Base-by-base conservation (phyloP, 2,329 filamentous ascomycete species). In the Aaosphaeria arxii region DNA sequence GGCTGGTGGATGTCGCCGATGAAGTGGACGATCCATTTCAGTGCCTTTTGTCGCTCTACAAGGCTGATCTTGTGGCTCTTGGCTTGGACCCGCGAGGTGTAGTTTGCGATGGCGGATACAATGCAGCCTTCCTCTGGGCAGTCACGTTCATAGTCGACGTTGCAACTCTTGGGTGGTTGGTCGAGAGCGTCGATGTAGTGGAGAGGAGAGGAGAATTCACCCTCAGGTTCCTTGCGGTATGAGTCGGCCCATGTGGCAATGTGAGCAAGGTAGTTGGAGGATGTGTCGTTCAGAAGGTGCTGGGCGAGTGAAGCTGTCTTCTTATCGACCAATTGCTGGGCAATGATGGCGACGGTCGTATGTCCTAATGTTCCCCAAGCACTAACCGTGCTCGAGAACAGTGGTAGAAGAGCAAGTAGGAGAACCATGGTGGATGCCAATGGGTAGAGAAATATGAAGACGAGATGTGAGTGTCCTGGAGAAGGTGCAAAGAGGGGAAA, bases 1-100 rank as follows among this genome's bases (percentile, higher is more conserved):
- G 87, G 88, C 62, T 91, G 90, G 50, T 82, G 83, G 29, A 89
- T 81, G 64, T 95, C 90, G 48, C 89, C 81, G 7, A 94, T 71
- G 58, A 81, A 79, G 45, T 70, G 77, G 24, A 81, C 66, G 45
- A 81, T 62, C 64, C 77, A 80, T 48, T 73, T 71, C 17, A 81
- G 58, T 0, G 76, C 76, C 43, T 74, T 71, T 48, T 71, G 69
- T 36, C 66, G 63, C 54, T 74, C 66, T 13, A 48, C 52, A 6
- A 57, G 53, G 41, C 60, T 54, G 33, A 74, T 47, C 24, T 48
- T 50, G 4, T 53, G 57, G 42, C 62, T 52, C n/a, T 65, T 59
- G 2, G 39, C 17, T 2, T 11, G 9, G 0, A 73, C 71, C 33
- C 70, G 70, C 7, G 58, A 64, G 11, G 71, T 76, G 63, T 63